Evolutionary conservation across 495 filamentous ascomycete genomes (phyloP), one percentile per base, ranked within the genome.

Genomic region (Cetradonia linearis): DNA sequence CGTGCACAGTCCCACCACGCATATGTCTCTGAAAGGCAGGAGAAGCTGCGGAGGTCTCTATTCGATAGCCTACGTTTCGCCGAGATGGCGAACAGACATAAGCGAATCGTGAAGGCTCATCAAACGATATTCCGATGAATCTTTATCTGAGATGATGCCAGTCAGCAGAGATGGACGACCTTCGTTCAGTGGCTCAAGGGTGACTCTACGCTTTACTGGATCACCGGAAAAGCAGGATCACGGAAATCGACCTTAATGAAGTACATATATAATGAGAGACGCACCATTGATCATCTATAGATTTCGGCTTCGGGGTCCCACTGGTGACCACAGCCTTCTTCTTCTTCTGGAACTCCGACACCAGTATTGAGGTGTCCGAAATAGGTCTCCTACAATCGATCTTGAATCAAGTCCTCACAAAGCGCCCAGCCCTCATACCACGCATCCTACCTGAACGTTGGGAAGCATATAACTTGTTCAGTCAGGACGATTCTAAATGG

Each of bases 171-270:
- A 34, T 54, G 50, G 42, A 59, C 42, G 9, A 46, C 18, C 37
- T 34, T 61, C n/a, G 8, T 62, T 5, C 36, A 55, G 13, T 77
- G 74, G 74, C 68, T 77, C 0, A 44, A 62, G 49, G 40, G 54
- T 2, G 68, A 65, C 10, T 55, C 53, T 28, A 67, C 65, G 0
- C 63, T 74, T 5, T 77, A 71, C 55, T 70, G 73, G 60, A 68
- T 78, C 6, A 66, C 65, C 1, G 74, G 75, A 13, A 77, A 77
- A 60, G 61, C 70, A 1, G 76, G 74, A 30, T 72, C 72, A 6
- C 74, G 74, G 4, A 77, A 78, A 55, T 78, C 76, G 9, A 78
- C 75, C 1, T 53, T 79, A 14, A 77, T 77, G 70, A 78, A 78
- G 59, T 76, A 71, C 49, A 23, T 63, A 14, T 31, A 23, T 20